Evolutionary conservation across 495 filamentous ascomycete genomes (phyloP).

Genomic region (Trichoderma gamsii): DNA sequence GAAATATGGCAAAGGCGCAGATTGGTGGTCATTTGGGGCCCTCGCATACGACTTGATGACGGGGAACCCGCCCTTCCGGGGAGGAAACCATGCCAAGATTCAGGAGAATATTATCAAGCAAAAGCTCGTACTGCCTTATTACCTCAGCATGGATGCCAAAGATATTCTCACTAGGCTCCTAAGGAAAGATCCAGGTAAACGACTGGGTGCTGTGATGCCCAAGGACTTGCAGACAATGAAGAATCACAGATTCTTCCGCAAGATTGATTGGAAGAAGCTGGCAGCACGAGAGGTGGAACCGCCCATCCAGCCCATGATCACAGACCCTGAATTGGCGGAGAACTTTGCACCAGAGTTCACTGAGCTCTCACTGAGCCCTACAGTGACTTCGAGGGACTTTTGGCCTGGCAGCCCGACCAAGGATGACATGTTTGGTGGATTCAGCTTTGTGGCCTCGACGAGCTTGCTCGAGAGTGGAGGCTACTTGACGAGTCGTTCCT

Average conservation of each 20-base stretch:
- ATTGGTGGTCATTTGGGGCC: slow-evolving; percentile 97
- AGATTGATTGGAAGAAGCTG: slow-evolving; percentile 85
- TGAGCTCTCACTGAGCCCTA: slow-evolving; percentile 69
- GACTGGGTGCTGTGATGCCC: slow-evolving; percentile 80
- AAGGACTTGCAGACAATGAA: slow-evolving; percentile 82
- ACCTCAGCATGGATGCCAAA: slow-evolving; percentile 81
- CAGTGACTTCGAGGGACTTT: slow-evolving; percentile 39
- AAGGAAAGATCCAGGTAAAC: slow-evolving; percentile 83
- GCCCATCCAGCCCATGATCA: slow-evolving; percentile 86
- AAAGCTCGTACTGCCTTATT: slow-evolving; percentile 82
- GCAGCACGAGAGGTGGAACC: slow-evolving; percentile 71
- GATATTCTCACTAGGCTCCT: slow-evolving; percentile 84
- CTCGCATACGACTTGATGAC: slow-evolving; percentile 88
- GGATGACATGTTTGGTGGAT: slow-evolving; percentile 83
- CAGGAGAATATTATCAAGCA: slow-evolving; percentile 88
- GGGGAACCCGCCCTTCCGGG: slow-evolving; percentile 81
- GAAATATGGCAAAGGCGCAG: slow-evolving; percentile 85
- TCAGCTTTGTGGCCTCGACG: slow-evolving; percentile 87
- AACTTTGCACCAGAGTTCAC: slow-evolving; percentile 92
- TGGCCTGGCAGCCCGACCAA: slow-evolving; percentile 36
- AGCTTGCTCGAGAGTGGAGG: slow-evolving; percentile 66
- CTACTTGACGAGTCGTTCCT: slow-evolving; percentile 2
- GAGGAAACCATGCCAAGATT: slow-evolving; percentile 84
- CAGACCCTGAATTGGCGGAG: slow-evolving; percentile 89
- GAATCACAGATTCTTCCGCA: slow-evolving; percentile 91